phyloP scores from a whole-genome alignment of 2,329 filamentous ascomycete species.

The Paraphoma sp. region DNA sequence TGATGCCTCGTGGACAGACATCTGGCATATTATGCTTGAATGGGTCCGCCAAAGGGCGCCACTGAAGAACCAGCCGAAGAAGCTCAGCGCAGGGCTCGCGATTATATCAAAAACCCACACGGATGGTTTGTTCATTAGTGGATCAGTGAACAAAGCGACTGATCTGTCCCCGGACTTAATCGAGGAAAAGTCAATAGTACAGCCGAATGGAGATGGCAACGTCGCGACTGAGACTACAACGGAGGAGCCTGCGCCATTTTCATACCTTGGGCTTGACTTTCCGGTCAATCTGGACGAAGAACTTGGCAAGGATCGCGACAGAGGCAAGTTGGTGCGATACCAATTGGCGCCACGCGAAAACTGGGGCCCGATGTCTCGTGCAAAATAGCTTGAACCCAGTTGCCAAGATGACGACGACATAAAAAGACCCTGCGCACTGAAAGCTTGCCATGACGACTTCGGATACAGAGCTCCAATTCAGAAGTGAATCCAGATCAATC shows the following conservation, averaged over 20 bases:
- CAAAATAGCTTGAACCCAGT: constrained; percentile 42
- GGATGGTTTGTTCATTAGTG: constrained; percentile 10
- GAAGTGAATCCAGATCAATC: too few species aligned
- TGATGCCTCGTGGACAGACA: constrained; percentile 84
- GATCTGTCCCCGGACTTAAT: constrained; percentile 1
- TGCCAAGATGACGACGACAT: neutral
- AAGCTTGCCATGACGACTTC: neutral
- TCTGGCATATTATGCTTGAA: constrained; percentile 94
- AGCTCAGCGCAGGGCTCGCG: constrained; percentile 72
- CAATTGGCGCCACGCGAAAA: constrained; percentile 89
- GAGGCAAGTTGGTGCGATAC: constrained; percentile 79
- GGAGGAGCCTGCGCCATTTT: constrained; percentile 12
- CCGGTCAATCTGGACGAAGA: constrained; percentile 80
- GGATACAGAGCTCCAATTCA: too few species aligned
- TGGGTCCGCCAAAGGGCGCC: constrained; percentile 85
- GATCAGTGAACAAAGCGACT: constrained; percentile 1
- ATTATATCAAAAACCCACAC: constrained; percentile 54
- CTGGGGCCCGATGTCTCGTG: constrained; percentile 82
- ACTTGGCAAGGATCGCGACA: constrained; percentile 72
- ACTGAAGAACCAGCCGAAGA: constrained; percentile 74
- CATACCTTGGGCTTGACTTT: constrained; percentile 49
- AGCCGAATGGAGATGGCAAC: constrained; percentile 7
- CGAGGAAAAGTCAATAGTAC: constrained; percentile 6
- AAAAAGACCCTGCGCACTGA: too few species aligned
- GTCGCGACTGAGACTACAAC: constrained; percentile 2